Conservation (phyloP, 768 basidiomycete species). For the Lyophyllum shimeji region DNA sequence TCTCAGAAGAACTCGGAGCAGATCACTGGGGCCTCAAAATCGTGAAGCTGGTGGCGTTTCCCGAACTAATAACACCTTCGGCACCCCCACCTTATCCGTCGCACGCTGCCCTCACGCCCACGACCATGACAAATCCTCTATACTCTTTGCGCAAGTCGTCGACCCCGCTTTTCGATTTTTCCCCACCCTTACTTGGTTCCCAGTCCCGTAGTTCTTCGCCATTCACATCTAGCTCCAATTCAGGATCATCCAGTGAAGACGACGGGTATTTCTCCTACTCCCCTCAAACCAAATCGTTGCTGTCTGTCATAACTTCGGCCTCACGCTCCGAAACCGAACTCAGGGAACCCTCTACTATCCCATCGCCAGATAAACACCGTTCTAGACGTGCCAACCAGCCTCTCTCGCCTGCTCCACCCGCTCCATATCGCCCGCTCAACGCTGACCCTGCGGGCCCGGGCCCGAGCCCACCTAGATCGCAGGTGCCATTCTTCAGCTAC, state of each 20-base stretch:
- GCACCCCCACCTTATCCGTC: constrained; percentile 14
- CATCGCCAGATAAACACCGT: constrained; percentile 30
- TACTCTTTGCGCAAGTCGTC: constrained; percentile 2
- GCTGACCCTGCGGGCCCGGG: constrained; percentile 9
- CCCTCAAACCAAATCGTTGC: constrained; percentile 37
- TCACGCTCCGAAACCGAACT: constrained; percentile 48
- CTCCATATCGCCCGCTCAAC: not conserved
- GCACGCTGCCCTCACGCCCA: constrained; percentile 11
- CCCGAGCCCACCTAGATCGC: constrained; percentile 11
- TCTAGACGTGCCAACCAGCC: constrained; percentile 36
- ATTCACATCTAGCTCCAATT: constrained; percentile 18
- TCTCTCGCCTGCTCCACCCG: constrained; percentile 29
- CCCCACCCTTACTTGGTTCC: constrained; percentile 8
- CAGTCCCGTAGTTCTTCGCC: constrained; percentile 4
- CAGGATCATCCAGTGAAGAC: constrained; percentile 38
- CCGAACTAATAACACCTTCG: constrained; percentile 58
- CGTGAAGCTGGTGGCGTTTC: constrained; percentile 74
- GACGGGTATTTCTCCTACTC: constrained; percentile 66
- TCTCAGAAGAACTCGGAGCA: constrained; percentile 61
- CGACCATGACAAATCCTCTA: not conserved
- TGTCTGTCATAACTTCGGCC: constrained; percentile 31
- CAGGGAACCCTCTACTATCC: constrained; percentile 24
- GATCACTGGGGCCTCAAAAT: constrained; percentile 79
- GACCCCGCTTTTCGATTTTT: constrained; percentile 14
- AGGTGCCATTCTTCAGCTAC: constrained; percentile 79